These are phyloP conservation scores for Podosphaera fusca DNA, from an alignment of 2,329 filamentous ascomycete species.

Conservation along the genomic window DNA sequence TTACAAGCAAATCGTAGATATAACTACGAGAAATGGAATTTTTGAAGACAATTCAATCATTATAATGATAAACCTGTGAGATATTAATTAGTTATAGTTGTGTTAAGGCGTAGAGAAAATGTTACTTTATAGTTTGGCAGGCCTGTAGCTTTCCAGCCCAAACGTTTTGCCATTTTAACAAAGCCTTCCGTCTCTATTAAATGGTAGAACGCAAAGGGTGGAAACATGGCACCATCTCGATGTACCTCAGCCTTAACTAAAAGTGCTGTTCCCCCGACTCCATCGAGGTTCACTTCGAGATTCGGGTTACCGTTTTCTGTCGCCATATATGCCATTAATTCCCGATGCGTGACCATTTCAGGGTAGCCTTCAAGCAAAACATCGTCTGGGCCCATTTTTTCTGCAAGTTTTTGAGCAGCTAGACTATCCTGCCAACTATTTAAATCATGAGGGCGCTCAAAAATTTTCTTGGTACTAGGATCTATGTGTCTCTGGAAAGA, in stretches of 20 bases:
- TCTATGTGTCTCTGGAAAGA: slow-evolving; percentile 79
- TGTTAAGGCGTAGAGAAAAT: background rate
- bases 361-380: slow-evolving; percentile 83
- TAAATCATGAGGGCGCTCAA: slow-evolving; percentile 77
- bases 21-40: slow-evolving; percentile 5
- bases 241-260: slow-evolving; percentile 94
- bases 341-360: slow-evolving; percentile 78
- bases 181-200: slow-evolving; percentile 96
- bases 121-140: slow-evolving; percentile 89
- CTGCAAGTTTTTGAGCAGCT: slow-evolving; percentile 49
- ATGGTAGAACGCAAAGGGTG: slow-evolving; percentile 86
- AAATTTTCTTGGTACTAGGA: slow-evolving; percentile 39
- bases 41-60: slow-evolving; percentile 12
- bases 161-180: slow-evolving; percentile 78
- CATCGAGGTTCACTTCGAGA: slow-evolving; percentile 56
- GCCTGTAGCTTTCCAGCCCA: slow-evolving; percentile 73
- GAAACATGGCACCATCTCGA: slow-evolving; percentile 95
- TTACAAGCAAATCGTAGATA: slow-evolving; percentile 6
- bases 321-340: slow-evolving; percentile 70
- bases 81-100: background rate
- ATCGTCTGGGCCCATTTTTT: slow-evolving; percentile 71
- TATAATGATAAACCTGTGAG: slow-evolving; percentile 14
- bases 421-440: slow-evolving; percentile 93
- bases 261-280: slow-evolving; percentile 78
- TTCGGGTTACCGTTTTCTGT: slow-evolving; percentile 31